A percentile compares a stretch with the other conserved stretches of the same genome.
phyloP scores from a whole-genome alignment of 2,329 filamentous ascomycete genomes.

The Aspergillus jensenii region DNA sequence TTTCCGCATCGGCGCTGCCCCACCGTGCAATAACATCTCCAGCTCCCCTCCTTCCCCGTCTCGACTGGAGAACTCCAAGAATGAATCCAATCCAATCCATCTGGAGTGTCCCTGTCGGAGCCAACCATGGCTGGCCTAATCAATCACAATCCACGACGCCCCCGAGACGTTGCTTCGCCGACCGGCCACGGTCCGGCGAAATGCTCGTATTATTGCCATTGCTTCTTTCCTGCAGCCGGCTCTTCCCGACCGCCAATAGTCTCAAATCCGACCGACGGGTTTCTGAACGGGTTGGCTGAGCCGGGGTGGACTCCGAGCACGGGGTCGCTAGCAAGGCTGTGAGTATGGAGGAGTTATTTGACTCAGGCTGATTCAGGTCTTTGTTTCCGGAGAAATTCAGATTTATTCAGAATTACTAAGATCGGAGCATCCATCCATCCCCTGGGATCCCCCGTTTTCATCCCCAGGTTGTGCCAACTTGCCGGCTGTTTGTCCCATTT shows the following conservation, averaged over 20 bases:
- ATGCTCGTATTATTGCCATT: background rate
- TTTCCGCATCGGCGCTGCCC: background rate
- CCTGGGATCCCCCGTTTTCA: background rate
- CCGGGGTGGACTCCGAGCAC: no score
- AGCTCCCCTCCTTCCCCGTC: background rate
- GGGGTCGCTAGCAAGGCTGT: no score
- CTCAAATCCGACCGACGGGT: background rate
- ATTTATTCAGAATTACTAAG: background rate
- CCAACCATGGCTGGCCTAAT: background rate
- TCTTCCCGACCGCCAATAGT: background rate
- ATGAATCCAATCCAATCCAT: no score
- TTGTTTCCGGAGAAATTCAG: no score
- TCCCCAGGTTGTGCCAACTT: background rate
- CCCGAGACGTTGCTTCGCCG: background rate
- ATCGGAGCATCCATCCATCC: background rate
- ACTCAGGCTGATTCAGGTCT: background rate
- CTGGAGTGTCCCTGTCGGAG: no score
- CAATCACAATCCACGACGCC: background rate
- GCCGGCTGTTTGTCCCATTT: background rate
- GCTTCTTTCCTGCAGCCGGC: background rate
- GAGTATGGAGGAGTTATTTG: no score
- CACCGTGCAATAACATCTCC: background rate
- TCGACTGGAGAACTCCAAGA: no score
- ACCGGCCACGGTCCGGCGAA: background rate
- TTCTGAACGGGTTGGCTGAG: no score